Conservation (phyloP, 495 filamentous ascomycete species). For the Penicillium cinerascens region DNA sequence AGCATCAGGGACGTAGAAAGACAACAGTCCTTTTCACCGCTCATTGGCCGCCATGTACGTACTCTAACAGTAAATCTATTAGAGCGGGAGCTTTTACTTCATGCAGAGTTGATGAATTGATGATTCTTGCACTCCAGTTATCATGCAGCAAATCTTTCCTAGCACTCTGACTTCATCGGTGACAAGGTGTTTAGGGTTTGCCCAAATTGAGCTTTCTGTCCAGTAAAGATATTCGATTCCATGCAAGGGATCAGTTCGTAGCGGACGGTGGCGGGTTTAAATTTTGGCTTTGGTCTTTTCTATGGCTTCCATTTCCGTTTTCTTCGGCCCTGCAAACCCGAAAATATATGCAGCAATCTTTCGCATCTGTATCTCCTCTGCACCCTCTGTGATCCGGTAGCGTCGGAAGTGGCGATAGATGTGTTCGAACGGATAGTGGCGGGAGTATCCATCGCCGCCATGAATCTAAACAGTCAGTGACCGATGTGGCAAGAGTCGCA, state of each 20-base stretch:
- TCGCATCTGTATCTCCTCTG: slow-evolving; percentile 49
- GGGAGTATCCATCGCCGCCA: slow-evolving; percentile 48
- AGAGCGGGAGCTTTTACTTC: neutral
- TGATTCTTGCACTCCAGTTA: no score
- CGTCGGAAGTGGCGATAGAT: slow-evolving; percentile 51
- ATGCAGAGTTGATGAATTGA: neutral
- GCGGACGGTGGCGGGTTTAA: neutral
- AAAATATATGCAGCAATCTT: slow-evolving; percentile 47
- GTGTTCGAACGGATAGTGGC: slow-evolving; percentile 49
- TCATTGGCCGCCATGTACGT: no score
- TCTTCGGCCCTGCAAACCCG: slow-evolving; percentile 33
- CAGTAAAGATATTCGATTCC: neutral
- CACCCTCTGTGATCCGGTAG: slow-evolving; percentile 50
- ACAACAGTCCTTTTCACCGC: no score
- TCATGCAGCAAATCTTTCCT: no score
- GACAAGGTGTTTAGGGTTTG: neutral
- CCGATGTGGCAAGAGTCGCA: neutral
- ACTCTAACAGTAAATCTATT: no score
- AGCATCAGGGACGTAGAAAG: no score
- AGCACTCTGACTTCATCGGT: neutral
- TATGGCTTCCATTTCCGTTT: slow-evolving; percentile 7
- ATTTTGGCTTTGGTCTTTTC: slow-evolving; percentile 14
- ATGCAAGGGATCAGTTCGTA: neutral
- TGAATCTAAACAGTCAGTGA: slow-evolving; percentile 34
- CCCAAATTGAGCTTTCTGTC: neutral